Conservation (phyloP, 164 flowering plant genomes). For the Chimonanthus praecox region DNA sequence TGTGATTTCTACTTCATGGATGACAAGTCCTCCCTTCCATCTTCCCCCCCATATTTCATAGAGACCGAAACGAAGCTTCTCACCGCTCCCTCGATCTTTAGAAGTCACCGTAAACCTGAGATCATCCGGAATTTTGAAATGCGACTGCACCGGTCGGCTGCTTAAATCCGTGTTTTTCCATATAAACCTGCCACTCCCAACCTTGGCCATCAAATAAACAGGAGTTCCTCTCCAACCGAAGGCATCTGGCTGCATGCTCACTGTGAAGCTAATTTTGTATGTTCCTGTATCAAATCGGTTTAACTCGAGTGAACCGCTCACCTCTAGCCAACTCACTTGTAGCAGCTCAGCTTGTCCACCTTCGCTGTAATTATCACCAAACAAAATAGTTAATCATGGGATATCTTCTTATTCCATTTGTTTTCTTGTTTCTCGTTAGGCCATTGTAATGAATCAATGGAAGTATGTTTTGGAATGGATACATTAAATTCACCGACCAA, state of each 20-base stretch:
- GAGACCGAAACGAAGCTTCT: slow-evolving; percentile 28
- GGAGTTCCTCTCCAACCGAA: slow-evolving; percentile 28
- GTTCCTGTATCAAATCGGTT: neutral
- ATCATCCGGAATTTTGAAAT: neutral
- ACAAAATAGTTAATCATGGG: neutral
- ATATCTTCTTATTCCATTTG: neutral
- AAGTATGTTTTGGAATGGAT: neutral
- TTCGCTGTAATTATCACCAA: neutral
- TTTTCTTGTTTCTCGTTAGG: neutral
- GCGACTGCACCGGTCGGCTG: neutral
- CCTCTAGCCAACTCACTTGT: slow-evolving; percentile 29
- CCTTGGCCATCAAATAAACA: slow-evolving; percentile 27
- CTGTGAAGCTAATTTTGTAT: slow-evolving; percentile 14
- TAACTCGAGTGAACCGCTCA: neutral
- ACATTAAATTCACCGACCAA: neutral
- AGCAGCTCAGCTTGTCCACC: slow-evolving; percentile 18
- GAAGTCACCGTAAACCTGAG: neutral
- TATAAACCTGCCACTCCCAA: slow-evolving; percentile 15
- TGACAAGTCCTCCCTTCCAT: slow-evolving; percentile 38
- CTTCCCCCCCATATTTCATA: slow-evolving; percentile 42
- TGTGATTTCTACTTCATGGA: neutral
- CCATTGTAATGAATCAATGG: too few relatives aligned
- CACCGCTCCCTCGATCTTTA: neutral
- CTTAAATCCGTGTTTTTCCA: slow-evolving; percentile 9
- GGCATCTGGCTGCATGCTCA: slow-evolving; percentile 20